Conservation (phyloP, 768 basidiomycete genomes). For the Auriscalpium orientale region DNA sequence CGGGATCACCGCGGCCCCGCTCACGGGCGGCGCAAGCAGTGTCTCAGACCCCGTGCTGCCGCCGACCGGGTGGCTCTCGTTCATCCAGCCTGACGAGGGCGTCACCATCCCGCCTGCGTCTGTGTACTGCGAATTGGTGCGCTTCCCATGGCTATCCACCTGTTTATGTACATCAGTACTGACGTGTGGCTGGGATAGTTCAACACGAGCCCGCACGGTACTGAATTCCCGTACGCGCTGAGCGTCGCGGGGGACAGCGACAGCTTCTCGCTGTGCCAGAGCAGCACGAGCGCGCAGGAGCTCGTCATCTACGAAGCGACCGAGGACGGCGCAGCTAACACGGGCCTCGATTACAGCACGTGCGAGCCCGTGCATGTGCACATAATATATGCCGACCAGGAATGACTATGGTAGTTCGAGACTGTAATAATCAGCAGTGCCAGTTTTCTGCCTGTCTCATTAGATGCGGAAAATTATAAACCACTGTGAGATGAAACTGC, state of each 20-base stretch:
- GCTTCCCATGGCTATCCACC: neutral
- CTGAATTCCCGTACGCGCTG: neutral
- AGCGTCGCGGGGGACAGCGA: neutral
- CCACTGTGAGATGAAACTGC: no score
- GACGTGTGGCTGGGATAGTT: neutral
- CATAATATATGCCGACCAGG: neutral
- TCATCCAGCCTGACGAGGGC: neutral
- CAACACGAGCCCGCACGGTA: neutral
- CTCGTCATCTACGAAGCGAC: neutral
- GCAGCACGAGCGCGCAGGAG: neutral
- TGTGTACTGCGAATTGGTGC: constrained; percentile 2
- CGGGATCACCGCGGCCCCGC: neutral
- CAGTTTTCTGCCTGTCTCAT: no score
- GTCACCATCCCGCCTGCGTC: neutral
- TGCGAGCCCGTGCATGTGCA: neutral
- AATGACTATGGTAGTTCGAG: no score
- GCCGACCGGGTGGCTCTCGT: neutral
- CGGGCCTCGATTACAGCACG: neutral
- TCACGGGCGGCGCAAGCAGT: neutral
- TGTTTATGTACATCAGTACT: neutral
- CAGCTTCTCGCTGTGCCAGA: neutral
- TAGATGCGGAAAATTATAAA: no score
- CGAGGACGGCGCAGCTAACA: neutral
- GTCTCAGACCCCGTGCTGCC: neutral
- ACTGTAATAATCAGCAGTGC: no score